Evolutionary conservation across 805 yeast genomes (phyloP), one percentile per base, ranked within the genome.

Genomic region (Pichia nakasei): DNA sequence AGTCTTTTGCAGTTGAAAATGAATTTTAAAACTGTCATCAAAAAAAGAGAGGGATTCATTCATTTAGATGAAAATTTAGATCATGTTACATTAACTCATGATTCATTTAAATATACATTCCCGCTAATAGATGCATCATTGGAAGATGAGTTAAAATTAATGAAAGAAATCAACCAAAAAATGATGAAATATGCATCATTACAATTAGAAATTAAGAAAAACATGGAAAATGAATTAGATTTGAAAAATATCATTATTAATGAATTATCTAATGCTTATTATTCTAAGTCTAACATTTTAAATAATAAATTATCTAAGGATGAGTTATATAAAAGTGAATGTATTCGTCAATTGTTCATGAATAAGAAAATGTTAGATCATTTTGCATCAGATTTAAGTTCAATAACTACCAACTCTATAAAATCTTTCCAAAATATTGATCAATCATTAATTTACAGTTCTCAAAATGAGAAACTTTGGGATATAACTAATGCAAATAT

Each of bases 181-280:
- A 12, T 12, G 6, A 1, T 3, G 5, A 29, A 29, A 29, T 29
- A 9, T 8, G 7, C 32, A 3, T 7, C 9, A 29, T 17, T 29
- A 13, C 15, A 32, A 18, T 9, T n/a, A 13, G 5, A 24, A 12
- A 24, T 44, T n/a, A 31, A 34, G 13, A 19, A 21, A 8, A n/a
- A 9, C 4, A 11, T 44, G 5, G 1, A 26, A 2, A 40, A 32
- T 24, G 34, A 40, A 18, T 31, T 44, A 20, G 11, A 12, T 18
- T 40, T 17, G n/a, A 44, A 44, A 22, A 39, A 44, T 24, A 17
- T 36, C 8, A 37, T 44, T 1, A 44, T 44, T 2, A 24, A 19
- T 9, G 41, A 40, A 13, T 33, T 44, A 21, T 32, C 41, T 4
- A 18, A 22, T 18, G 17, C 47, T n/a, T 44, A 44, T 21, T 19